These are phyloP conservation scores for Calonectria fujianensis DNA, from an alignment of 2,329 filamentous ascomycete species.

Conservation along the genomic window DNA sequence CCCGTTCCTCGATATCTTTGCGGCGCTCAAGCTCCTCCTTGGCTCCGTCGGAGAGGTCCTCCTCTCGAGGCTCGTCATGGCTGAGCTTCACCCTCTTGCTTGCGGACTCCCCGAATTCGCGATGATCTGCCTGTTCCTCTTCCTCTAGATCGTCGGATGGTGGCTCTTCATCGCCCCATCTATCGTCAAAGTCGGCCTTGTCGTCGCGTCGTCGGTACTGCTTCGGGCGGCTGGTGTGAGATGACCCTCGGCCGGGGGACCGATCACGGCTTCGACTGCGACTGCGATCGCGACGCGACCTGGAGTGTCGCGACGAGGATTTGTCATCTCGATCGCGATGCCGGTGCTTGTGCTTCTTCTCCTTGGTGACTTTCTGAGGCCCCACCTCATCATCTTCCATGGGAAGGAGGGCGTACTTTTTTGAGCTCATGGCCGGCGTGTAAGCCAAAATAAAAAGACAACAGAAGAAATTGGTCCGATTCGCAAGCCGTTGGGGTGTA, in stretches of 20 bases:
- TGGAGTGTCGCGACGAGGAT: conserved; percentile 53
- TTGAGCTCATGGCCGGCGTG: conserved; percentile 67
- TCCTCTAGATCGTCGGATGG: conserved; percentile 64
- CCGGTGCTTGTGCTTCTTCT: conserved; percentile 67
- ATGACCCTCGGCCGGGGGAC: conserved; percentile 55
- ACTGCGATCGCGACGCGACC: conserved; percentile 55
- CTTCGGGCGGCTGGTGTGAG: conserved; percentile 60
- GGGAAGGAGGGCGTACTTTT: conserved; percentile 80
- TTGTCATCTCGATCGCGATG: conserved; percentile 62
- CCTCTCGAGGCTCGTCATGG: conserved; percentile 70
- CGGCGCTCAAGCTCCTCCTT: conserved; percentile 75
- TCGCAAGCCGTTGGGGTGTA: background rate
- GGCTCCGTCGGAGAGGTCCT: conserved; percentile 76
- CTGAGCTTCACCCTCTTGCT: conserved; percentile 81
- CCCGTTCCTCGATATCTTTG: conserved; percentile 83
- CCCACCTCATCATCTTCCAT: conserved; percentile 80
- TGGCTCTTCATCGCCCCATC: conserved; percentile 87
- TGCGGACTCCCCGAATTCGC: conserved; percentile 80
- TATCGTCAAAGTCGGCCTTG: conserved; percentile 79
- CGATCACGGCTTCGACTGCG: conserved; percentile 59
- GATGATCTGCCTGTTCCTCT: conserved; percentile 70
- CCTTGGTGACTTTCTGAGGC: conserved; percentile 70
- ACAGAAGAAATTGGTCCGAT: background rate
- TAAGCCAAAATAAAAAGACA: background rate
- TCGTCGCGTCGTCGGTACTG: conserved; percentile 65